Evolutionary conservation across 2,329 filamentous ascomycete species (phyloP).

Genomic region (Colletotrichum orchidophilum): DNA sequence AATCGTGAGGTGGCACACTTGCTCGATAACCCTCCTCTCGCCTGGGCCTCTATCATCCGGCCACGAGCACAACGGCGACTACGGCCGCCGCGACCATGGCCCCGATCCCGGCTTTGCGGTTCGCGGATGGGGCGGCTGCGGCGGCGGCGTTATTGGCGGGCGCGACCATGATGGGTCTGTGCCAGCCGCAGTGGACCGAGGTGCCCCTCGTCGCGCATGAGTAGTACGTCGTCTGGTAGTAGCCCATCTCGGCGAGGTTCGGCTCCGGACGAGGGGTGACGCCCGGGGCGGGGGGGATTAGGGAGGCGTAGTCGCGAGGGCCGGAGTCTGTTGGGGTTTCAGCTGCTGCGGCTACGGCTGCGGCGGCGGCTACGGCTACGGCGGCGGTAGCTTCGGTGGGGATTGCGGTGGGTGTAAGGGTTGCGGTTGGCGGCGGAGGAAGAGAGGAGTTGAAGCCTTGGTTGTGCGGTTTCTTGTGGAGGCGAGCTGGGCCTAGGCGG

Average conservation of each 20-base stretch:
- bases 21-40: no score
- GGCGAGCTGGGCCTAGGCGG: slow-evolving; percentile 21
- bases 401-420: neutral
- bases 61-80: neutral
- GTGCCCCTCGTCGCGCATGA: slow-evolving; percentile 27
- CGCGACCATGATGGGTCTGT: slow-evolving; percentile 30
- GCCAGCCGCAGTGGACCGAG: slow-evolving; percentile 34
- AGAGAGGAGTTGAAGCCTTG: neutral
- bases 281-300: slow-evolving; percentile 30
- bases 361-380: neutral
- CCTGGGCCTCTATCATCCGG: neutral
- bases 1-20: no score
- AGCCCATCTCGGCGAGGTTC: slow-evolving; percentile 33
- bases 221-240: slow-evolving; percentile 33
- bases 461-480: slow-evolving; percentile 10
- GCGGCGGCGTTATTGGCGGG: slow-evolving; percentile 7
- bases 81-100: neutral
- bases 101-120: neutral
- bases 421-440: neutral
- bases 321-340: slow-evolving; percentile 13
- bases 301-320: slow-evolving; percentile 33
- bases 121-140: neutral
- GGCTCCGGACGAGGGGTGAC: slow-evolving; percentile 30
- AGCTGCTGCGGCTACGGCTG: neutral
- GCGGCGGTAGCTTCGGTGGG: neutral